A percentile compares a stretch with the other conserved stretches of the same genome.
These are phyloP conservation scores for Plasmodium cynomolgi DNA, from an alignment of 169 alveolate genomes.

Conservation along the genomic window DNA sequence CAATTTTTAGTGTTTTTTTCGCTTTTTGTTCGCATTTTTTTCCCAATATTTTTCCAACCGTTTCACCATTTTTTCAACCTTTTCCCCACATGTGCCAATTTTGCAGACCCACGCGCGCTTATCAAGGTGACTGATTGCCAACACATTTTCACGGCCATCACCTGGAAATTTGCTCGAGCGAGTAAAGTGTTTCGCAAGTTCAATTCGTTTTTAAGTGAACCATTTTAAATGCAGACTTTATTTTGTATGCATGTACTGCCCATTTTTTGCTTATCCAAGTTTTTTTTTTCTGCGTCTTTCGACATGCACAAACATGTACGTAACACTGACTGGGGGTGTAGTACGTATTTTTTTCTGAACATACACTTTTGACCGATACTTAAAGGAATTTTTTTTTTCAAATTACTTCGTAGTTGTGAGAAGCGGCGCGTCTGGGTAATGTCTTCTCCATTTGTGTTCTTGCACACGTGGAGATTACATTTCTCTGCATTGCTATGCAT, in stretches of 20 bases:
- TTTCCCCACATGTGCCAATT: slow-evolving; percentile 37
- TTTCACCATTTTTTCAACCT: slow-evolving; percentile 1
- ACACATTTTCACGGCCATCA: not conserved
- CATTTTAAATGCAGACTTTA: not conserved
- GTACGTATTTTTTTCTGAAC: not conserved
- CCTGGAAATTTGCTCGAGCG: not conserved
- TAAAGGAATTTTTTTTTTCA: not conserved
- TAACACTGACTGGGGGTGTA: not conserved
- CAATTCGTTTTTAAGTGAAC: not conserved
- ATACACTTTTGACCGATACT: not conserved
- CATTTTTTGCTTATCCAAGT: not conserved
- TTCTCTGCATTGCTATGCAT: not conserved
- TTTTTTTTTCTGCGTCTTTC: not conserved
- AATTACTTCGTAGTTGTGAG: not conserved
- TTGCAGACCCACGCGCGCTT: slow-evolving; percentile 42
- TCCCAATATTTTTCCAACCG: not conserved
- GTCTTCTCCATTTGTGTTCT: not conserved
- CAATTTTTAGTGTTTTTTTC: not conserved
- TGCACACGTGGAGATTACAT: not conserved
- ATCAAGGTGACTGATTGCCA: not conserved
- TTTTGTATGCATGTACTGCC: not conserved
- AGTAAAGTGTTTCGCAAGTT: not conserved
- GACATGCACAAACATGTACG: not conserved
- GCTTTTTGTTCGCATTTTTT: not conserved
- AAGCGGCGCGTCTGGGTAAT: not conserved